These are phyloP conservation scores for Eremochloa ophiuroides DNA, from an alignment of 176 grass and related monocot genomes.

Conservation along the genomic window DNA sequence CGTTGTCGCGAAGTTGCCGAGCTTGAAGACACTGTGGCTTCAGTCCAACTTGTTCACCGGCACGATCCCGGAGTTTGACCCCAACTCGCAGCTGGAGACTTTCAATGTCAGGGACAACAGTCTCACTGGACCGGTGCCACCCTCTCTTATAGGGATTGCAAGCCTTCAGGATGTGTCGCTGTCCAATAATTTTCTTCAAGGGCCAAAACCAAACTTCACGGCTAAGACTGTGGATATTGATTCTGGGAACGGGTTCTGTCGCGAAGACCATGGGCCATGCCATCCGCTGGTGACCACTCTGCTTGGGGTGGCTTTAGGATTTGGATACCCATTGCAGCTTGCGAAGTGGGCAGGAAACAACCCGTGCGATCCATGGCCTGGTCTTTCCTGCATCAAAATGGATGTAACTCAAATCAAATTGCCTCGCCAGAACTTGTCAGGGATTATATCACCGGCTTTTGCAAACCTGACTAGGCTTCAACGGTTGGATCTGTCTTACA, in stretches of 20 bases:
- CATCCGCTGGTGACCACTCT: slow-evolving; percentile 43
- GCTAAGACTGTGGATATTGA: slow-evolving; percentile 26
- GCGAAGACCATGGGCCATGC: slow-evolving; percentile 31
- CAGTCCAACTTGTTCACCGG: slow-evolving; percentile 79
- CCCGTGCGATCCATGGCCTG: slow-evolving; percentile 56
- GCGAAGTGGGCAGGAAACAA: slow-evolving; percentile 58
- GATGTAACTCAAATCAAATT: slow-evolving; percentile 53
- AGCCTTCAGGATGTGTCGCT: slow-evolving; percentile 44
- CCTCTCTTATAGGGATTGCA: slow-evolving; percentile 32
- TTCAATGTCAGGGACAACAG: slow-evolving; percentile 82
- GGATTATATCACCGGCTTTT: slow-evolving; percentile 63
- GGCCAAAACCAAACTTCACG: slow-evolving; percentile 42
- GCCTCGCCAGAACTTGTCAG: slow-evolving; percentile 48
- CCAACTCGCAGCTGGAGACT: slow-evolving; percentile 31
- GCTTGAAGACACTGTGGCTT: slow-evolving; percentile 51
- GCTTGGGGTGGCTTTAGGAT: slow-evolving; percentile 63
- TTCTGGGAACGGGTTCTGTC: slow-evolving; percentile 64
- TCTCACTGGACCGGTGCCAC: slow-evolving; percentile 59
- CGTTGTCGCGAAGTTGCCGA: slow-evolving; percentile 49
- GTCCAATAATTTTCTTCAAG: slow-evolving; percentile 82
- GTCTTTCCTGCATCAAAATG: slow-evolving; percentile 37
- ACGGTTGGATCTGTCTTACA: slow-evolving; percentile 55
- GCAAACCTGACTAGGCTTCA: slow-evolving; percentile 64
- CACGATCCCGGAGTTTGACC: slow-evolving; percentile 62
- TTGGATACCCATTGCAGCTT: slow-evolving; percentile 68